Evolutionary conservation across 2,329 filamentous ascomycete genomes (phyloP), one percentile per base, ranked within the genome.

Genomic region (Diaporthe sp.): DNA sequence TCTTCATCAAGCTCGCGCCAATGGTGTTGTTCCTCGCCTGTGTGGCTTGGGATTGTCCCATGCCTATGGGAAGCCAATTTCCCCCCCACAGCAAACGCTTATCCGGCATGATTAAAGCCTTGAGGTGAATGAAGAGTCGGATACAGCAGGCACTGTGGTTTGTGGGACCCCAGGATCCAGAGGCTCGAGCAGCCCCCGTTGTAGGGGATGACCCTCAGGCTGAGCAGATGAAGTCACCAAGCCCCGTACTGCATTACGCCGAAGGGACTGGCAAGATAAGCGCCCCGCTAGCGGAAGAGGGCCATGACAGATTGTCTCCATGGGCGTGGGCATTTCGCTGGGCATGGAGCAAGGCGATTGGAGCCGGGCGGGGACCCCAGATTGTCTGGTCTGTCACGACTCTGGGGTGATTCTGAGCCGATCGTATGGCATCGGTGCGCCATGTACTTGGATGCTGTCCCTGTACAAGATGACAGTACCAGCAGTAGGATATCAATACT

Each of bases 351-450:
- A 68, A 28, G 61, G 22, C 30, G 47, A 30, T 68, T 68, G 45
- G 64, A 40, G 64, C 64, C 64, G 33, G 70, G 70, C 70, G 68
- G 52, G 50, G 60, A 75, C 74, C 74, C 74, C 74, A 69, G 74
- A 75, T 75, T 75, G 66, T 73, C 55, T 47, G n/a, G 61, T 67
- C 64, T 67, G 64, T 52, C 64, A 52, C 67, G 72, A 71, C 64
- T 60, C 74, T 74, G 74, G 72, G 72, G 71, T 71, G 74, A 74
- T 71, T 72, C 70, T 72, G 70, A 72, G 70, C 70, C 70, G 70
- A 72, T 55, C n/a, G 70, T 17, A 68, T 54, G 40, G 60, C 28
- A 67, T 25, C 42, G 28, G 30, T 17, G 45, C 45, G 61, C 45
- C 61, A 67, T 67, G 61, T 67, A 52, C 28, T 38, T 67, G 22